These are phyloP conservation scores for Tribonema minus DNA, from an alignment of 108 stramenopile genomes.

Conservation along the genomic window DNA sequence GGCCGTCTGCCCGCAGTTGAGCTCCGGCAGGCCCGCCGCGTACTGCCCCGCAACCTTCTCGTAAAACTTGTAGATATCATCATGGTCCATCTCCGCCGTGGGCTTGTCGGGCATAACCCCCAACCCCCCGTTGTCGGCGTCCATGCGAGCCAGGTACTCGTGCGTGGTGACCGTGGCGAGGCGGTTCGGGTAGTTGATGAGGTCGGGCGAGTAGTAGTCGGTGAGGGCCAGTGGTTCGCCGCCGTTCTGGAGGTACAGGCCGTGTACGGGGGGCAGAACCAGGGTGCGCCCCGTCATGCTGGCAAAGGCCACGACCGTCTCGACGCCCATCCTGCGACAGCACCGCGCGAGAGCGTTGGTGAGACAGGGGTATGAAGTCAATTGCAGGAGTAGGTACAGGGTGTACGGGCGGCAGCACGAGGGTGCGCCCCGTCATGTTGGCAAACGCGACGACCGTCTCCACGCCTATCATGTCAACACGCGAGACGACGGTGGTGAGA, in stretches of 20 bases:
- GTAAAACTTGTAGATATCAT: too few species aligned
- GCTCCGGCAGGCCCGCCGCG: neutral
- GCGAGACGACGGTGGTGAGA: neutral
- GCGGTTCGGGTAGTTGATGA: neutral
- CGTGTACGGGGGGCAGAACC: constrained; percentile 42
- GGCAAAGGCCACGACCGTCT: constrained; percentile 30
- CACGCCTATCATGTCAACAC: constrained; percentile 4
- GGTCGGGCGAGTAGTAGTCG: neutral
- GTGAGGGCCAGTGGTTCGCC: neutral
- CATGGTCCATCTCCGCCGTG: too few species aligned
- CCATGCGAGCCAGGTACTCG: neutral
- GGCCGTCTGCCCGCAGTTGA: neutral
- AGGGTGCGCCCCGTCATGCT: constrained; percentile 22
- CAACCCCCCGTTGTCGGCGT: too few species aligned
- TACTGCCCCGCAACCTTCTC: neutral
- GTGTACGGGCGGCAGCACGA: constrained; percentile 42
- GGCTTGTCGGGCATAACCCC: too few species aligned
- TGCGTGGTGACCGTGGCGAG: neutral
- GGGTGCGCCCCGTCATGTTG: constrained; percentile 17
- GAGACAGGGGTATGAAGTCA: too few species aligned
- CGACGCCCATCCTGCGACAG: constrained; percentile 20
- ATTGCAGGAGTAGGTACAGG: too few species aligned
- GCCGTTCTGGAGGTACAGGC: too few species aligned
- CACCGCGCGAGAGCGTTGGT: neutral
- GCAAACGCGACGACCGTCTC: constrained; percentile 34